Base-by-base conservation (phyloP, 2,329 filamentous ascomycete species). In the Dactylonectria estremocensis region DNA sequence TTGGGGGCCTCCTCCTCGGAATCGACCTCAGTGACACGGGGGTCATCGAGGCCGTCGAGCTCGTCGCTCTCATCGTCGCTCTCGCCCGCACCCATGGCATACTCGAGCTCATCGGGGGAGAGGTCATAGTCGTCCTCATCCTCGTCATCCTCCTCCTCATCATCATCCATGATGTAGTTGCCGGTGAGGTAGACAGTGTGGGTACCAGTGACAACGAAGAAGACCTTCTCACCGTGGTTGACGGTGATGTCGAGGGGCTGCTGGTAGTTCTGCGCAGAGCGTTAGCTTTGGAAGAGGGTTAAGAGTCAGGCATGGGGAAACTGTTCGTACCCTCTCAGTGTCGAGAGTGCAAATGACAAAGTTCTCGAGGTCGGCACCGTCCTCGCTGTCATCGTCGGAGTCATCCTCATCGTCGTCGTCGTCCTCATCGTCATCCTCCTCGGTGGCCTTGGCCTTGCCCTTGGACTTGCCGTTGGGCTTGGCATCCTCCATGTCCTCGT, bases 311-410 rank as follows among this genome's bases (percentile, higher is more conserved):
- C 31, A 20, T 55, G 55, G 37, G 18, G 24, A 28, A 49, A 28
- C 33, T 45, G 33, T 52, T 56, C 88, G 81, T 91, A 98, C 96
- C 86, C 92, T 93, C 82, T 94, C 91, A 35, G 95, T 93, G 84
- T 98, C 95, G 61, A 99, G 90, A 69, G 96, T 99, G 90, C 96
- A 99, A 76, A 99, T 85, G 75, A 98, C 95, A 77, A 93, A 94
- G 86, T 98, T 93, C 82, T 98, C 94, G 60, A 95, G 85, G 77
- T 94, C 90, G 60, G 88, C 82, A 28, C 87, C 88, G 48, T 90
- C 88, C 7, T 88, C 89, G 66, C 89, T 87, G 61, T 92, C 88
- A 35, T 90, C 89, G 37, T 90, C 87, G 55, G 91, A 88, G n/a
- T 90, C 89, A 28, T 89, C 87, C 13, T 89, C 86, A 2, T 89